A percentile compares a stretch with the other conserved stretches of the same genome.
Conservation (phyloP, 2,329 filamentous ascomycete genomes). For the Cercospora canescens region DNA sequence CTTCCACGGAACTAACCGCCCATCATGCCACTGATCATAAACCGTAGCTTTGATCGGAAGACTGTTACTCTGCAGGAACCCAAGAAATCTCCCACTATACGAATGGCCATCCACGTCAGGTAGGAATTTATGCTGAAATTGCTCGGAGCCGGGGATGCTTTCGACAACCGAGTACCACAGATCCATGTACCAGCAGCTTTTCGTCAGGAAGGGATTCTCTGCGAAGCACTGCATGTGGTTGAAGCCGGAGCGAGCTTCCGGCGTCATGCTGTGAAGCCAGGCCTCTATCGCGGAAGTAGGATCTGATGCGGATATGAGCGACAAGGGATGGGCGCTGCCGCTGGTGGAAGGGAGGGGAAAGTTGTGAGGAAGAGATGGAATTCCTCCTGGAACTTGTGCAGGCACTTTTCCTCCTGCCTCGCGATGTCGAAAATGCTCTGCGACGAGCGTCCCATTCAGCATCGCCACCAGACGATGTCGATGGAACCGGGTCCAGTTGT, state of each 20-base stretch:
- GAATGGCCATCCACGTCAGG: slow-evolving; percentile 73
- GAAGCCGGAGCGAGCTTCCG: neutral
- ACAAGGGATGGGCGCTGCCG: neutral
- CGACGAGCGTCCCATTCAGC: slow-evolving; percentile 59
- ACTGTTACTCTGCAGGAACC: slow-evolving; percentile 67
- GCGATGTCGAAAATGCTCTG: neutral
- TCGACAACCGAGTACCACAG: neutral
- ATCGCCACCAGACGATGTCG: slow-evolving; percentile 71
- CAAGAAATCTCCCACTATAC: slow-evolving; percentile 42
- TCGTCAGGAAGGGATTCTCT: neutral
- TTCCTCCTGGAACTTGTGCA: neutral
- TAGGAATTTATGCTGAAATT: slow-evolving; percentile 63
- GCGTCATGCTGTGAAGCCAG: neutral
- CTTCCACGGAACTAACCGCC: slow-evolving; percentile 67
- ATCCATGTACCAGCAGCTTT: neutral
- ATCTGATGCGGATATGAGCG: neutral
- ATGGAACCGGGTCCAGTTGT: slow-evolving; percentile 69
- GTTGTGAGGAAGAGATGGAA: neutral
- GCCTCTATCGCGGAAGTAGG: neutral
- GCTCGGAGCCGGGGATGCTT: slow-evolving; percentile 36
- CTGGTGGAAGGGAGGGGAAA: neutral
- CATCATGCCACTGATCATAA: slow-evolving; percentile 81
- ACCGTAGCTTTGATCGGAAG: slow-evolving; percentile 76
- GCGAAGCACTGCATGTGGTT: neutral
- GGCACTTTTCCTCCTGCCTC: neutral